phyloP scores from a whole-genome alignment of 148 eudicot species.

The Spergularia bocconei region DNA sequence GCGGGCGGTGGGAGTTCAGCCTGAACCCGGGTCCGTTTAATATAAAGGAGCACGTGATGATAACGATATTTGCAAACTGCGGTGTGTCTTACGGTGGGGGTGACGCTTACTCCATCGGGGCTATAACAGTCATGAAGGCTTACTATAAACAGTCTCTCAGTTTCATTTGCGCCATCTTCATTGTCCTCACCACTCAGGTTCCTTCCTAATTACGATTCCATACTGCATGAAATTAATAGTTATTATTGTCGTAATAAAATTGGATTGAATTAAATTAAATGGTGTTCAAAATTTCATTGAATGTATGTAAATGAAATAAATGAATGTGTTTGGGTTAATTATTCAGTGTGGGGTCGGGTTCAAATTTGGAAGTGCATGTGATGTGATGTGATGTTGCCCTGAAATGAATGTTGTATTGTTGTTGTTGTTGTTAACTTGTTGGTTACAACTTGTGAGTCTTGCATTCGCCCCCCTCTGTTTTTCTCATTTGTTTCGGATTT shows the following conservation, averaged over 20 bases:
- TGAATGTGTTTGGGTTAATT: too few relatives aligned
- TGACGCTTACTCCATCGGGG: conserved; percentile 93
- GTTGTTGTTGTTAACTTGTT: too few relatives aligned
- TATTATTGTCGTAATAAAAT: background rate
- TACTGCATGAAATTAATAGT: background rate
- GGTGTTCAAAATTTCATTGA: too few relatives aligned
- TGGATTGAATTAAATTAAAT: too few relatives aligned
- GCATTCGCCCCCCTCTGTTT: too few relatives aligned
- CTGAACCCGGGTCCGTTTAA: conserved; percentile 94
- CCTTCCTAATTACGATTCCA: background rate
- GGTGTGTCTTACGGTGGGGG: conserved; percentile 89
- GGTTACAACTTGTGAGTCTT: too few relatives aligned
- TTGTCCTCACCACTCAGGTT: conserved; percentile 92
- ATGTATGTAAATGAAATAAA: too few relatives aligned
- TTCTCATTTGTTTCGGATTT: too few relatives aligned
- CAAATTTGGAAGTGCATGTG: background rate
- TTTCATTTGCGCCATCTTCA: conserved; percentile 61
- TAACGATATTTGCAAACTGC: conserved; percentile 81
- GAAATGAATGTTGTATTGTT: too few relatives aligned
- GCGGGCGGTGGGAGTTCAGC: conserved; percentile 48
- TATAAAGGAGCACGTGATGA: conserved; percentile 86
- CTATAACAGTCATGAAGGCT: conserved; percentile 91
- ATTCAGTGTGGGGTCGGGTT: background rate
- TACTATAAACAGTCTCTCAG: conserved; percentile 69
- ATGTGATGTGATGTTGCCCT: too few relatives aligned